Conservation (phyloP, 2,329 filamentous ascomycete genomes). For the Talaromyces funiculosus region DNA sequence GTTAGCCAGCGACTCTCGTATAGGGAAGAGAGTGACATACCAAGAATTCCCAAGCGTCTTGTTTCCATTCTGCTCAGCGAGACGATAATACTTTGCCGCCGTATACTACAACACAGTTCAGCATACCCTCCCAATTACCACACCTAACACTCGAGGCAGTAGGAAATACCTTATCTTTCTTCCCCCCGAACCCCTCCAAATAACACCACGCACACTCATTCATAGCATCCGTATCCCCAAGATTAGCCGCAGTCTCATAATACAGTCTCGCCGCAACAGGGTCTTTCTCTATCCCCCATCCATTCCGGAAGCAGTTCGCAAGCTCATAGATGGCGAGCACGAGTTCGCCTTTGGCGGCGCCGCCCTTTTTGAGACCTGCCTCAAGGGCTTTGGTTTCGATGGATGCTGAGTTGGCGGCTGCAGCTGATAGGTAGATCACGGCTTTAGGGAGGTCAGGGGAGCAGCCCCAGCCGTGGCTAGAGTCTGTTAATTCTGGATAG, state of each 20-base stretch:
- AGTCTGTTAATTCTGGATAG: background rate
- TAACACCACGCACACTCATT: conserved; percentile 97
- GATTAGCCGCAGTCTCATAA: conserved; percentile 94
- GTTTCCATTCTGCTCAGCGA: conserved; percentile 81
- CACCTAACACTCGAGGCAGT: background rate
- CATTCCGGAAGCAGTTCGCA: conserved; percentile 70
- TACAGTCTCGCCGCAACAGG: conserved; percentile 81
- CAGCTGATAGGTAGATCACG: conserved; percentile 77
- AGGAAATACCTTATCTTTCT: conserved; percentile 81
- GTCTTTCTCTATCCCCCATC: conserved; percentile 87
- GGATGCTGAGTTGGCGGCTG: conserved; percentile 81
- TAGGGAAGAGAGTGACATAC: conserved; percentile 52
- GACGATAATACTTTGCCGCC: conserved; percentile 83
- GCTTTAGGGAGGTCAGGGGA: conserved; percentile 64
- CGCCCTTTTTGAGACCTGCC: conserved; percentile 86
- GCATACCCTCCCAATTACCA: background rate
- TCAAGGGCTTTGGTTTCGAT: conserved; percentile 80
- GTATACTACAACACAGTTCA: conserved; percentile 30
- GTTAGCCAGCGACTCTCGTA: background rate
- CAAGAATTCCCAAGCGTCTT: conserved; percentile 93
- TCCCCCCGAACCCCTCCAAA: conserved; percentile 90
- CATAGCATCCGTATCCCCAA: conserved; percentile 96
- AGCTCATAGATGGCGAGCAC: conserved; percentile 95
- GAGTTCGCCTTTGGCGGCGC: conserved; percentile 90
- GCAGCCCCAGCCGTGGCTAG: conserved; percentile 89